Conservation (phyloP, 352 stramenopile genomes). For the Globisporangium lucens region DNA sequence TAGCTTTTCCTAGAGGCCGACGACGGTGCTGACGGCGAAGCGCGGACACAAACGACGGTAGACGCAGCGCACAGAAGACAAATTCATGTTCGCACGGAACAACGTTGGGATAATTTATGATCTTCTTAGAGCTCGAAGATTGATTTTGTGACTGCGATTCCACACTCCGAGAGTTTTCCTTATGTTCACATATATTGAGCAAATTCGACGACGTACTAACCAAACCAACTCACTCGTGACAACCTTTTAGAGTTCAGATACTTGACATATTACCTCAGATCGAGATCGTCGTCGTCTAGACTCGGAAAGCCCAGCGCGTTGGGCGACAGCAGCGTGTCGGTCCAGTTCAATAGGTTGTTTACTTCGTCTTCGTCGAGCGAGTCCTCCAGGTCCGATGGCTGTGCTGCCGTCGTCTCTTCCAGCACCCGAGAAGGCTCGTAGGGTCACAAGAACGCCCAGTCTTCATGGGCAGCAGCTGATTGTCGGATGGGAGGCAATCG, state of each 20-base stretch:
- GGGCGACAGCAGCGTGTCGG: slow-evolving; percentile 56
- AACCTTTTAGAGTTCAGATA: not conserved
- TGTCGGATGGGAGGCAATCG: slow-evolving; percentile 8
- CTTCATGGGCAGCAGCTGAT: not conserved
- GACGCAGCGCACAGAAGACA: not conserved
- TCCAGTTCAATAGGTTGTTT: slow-evolving; percentile 80
- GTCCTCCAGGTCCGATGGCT: slow-evolving; percentile 41
- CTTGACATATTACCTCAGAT: not conserved
- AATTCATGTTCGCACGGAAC: not conserved
- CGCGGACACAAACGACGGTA: not conserved
- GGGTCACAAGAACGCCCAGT: slow-evolving; percentile 21
- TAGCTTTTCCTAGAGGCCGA: not conserved
- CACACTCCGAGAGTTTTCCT: not conserved
- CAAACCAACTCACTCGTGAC: not conserved
- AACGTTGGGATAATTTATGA: not conserved
- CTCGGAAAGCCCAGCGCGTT: slow-evolving; percentile 34
- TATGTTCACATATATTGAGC: not conserved
- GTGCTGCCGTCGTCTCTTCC: slow-evolving; percentile 1
- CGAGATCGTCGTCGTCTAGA: slow-evolving; percentile 27
- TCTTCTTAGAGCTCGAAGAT: not conserved
- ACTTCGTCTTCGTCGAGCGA: slow-evolving; percentile 76
- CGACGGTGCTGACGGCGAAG: not conserved
- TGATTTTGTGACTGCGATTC: not conserved
- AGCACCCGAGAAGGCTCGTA: slow-evolving; percentile 16
- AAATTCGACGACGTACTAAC: not conserved